Evolutionary conservation across 306 rosid species (phyloP), one percentile per base, ranked within the genome.

Genomic region (Vachellia collinsii): DNA sequence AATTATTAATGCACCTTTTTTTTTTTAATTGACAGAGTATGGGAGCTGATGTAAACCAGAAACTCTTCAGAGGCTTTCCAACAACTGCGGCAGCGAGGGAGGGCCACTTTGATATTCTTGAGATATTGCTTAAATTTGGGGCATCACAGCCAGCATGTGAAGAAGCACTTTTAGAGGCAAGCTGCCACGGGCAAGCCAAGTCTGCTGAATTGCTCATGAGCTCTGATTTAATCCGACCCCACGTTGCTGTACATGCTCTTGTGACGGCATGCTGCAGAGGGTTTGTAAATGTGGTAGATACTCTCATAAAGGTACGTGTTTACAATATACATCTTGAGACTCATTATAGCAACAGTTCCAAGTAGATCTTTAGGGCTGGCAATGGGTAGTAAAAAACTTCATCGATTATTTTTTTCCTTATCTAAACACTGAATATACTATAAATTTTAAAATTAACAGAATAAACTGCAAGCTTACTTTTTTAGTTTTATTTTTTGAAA

Each of bases 61-160:
- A 91, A 80, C 95, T 94, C 75, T 94, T 93, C 79, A 83, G 91
- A 85, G 99, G 99, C 77, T 94, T 91, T 68, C 92, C 97, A 70
- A 90, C 95, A 48, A 90, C 97, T 12, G 99, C 95, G 47, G 99
- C 99, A 39, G 99, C 88, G 79, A 90, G 97, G 82, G 97, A 93
- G 84, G 90, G 97, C 81, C 97, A 90, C 80, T 51, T 80, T 70
- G 85, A 83, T 85, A 94, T 93, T 83, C 97, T 94, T 61, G 89
- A 90, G 85, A 91, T 87, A 86, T 85, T 94, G 74, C 82, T 94
- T 46, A 94, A 89, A 83, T 95, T 90, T 82, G 99, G 99, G 67
- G 95, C 97, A 70, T 93, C 94, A 13, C 99, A 91, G 86, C 94
- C 94, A 72, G 97, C 99, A 65, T 94, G 97, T 80, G 99, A 94